These are phyloP conservation scores for Primulina huaijiensis DNA, from an alignment of 257 asterid genomes.

Conservation along the genomic window DNA sequence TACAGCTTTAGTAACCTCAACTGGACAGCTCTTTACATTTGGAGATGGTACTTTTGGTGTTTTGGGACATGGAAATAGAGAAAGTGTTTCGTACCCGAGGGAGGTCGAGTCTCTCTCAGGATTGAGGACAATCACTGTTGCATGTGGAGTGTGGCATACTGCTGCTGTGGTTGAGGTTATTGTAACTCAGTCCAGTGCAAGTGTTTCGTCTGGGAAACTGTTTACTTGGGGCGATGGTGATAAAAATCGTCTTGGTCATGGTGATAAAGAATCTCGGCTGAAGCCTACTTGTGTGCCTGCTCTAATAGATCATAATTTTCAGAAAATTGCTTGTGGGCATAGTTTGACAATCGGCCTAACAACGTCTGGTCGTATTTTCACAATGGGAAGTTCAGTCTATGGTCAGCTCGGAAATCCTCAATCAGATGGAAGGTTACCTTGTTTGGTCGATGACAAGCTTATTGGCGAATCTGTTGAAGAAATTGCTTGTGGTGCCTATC, in stretches of 20 bases:
- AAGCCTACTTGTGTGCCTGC: constrained; percentile 91
- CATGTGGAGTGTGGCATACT: constrained; percentile 44
- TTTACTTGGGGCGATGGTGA: constrained; percentile 99
- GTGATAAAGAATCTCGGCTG: constrained; percentile 83
- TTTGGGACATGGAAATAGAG: constrained; percentile 39
- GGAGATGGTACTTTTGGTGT: constrained; percentile 60
- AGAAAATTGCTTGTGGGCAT: constrained; percentile 85
- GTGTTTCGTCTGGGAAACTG: constrained; percentile 77
- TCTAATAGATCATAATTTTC: constrained; percentile 79
- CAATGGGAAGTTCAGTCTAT: constrained; percentile 90
- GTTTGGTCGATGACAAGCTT: constrained; percentile 74
- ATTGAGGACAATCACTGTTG: constrained; percentile 64
- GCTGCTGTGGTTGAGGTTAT: constrained; percentile 82
- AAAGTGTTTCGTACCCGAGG: constrained; percentile 53
- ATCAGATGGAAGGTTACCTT: constrained; percentile 82
- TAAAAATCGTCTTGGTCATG: constrained; percentile 89
- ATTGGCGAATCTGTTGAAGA: constrained; percentile 69
- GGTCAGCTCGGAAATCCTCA: constrained; percentile 88
- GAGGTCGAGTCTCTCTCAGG: constrained; percentile 84
- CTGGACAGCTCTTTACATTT: constrained; percentile 50
- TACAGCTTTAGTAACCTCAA: constrained; percentile 45
- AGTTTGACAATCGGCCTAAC: constrained; percentile 81
- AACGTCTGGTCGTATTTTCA: constrained; percentile 70
- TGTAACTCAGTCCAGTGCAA: constrained; percentile 72
- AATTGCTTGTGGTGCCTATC: constrained; percentile 83